Conservation (phyloP, 2,329 filamentous ascomycete species). For the Exophiala oligosperma region DNA sequence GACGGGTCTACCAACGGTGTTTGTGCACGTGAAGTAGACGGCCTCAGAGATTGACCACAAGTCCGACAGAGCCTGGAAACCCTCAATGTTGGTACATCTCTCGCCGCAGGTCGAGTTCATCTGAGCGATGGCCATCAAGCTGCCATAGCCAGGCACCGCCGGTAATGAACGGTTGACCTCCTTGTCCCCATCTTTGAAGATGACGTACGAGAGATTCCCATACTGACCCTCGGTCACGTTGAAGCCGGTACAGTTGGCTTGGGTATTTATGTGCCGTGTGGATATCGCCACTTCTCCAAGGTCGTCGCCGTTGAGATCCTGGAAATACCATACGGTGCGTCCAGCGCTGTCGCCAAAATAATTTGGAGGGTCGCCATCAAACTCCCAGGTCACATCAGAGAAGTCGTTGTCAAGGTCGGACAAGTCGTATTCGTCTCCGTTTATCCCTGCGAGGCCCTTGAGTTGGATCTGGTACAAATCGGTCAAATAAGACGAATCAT, state of each 20-base stretch:
- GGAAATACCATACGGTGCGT: conserved; percentile 21
- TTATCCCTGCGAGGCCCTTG: conserved; percentile 15
- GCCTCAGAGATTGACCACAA: conserved; percentile 6
- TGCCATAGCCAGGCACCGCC: conserved; percentile 14
- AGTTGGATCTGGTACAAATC: conserved; percentile 16
- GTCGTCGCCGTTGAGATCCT: conserved; percentile 21
- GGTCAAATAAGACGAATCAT: conserved; percentile 1
- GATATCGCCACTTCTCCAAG: not conserved
- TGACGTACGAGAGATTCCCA: conserved; percentile 22
- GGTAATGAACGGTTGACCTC: conserved; percentile 20
- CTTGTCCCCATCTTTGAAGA: conserved; percentile 22
- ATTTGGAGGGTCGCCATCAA: not conserved
- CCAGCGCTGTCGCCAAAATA: conserved; percentile 13
- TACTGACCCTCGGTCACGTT: conserved; percentile 17
- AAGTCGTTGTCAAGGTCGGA: conserved; percentile 48
- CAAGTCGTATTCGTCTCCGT: conserved; percentile 35
- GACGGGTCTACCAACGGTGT: conserved; percentile 20
- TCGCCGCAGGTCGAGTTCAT: conserved; percentile 24
- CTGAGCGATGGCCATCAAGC: conserved; percentile 15
- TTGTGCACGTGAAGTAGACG: conserved; percentile 23
- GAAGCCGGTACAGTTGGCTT: conserved; percentile 20
- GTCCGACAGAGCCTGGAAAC: conserved; percentile 19
- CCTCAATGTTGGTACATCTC: conserved; percentile 19
- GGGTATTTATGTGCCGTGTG: conserved; percentile 14
- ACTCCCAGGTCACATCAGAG: not conserved